Conservation (phyloP, 1,284 basidiomycete genomes). For the Amylostereum chailletii region DNA sequence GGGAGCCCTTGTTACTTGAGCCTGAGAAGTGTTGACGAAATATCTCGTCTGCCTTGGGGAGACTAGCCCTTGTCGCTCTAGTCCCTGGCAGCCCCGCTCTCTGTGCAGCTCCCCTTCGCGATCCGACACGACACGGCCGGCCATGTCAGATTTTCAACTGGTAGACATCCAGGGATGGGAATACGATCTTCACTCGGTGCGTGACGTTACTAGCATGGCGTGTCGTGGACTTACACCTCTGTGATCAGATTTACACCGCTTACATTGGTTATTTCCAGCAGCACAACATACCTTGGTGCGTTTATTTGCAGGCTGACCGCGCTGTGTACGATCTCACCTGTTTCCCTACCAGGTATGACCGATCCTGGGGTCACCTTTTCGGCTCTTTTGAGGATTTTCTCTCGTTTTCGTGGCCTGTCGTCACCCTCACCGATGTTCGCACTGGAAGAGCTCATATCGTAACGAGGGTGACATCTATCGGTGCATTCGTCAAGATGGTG, state of each 20-base stretch:
- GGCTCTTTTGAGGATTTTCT: conserved; percentile 77
- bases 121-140: background rate
- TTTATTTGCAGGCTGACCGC: conserved; percentile 3
- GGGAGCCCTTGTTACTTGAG: no score
- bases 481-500: conserved; percentile 71
- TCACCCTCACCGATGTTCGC: conserved; percentile 66
- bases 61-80: no score
- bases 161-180: conserved; percentile 78
- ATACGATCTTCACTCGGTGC: conserved; percentile 76
- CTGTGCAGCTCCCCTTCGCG: background rate
- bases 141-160: conserved; percentile 59
- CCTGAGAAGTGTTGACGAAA: no score
- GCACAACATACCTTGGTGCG: conserved; percentile 65
- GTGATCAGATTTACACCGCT: conserved; percentile 64
- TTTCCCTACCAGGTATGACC: conserved; percentile 51
- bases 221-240: conserved; percentile 4
- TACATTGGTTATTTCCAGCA: conserved; percentile 80
- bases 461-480: conserved; percentile 61
- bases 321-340: conserved; percentile 4
- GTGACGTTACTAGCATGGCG: conserved; percentile 14
- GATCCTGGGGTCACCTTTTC: conserved; percentile 77
- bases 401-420: conserved; percentile 78
- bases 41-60: no score
- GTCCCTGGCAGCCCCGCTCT: background rate
- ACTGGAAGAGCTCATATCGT: conserved; percentile 76